Conservation (phyloP, 305 asterid species). For the Fraxinus platypoda region DNA sequence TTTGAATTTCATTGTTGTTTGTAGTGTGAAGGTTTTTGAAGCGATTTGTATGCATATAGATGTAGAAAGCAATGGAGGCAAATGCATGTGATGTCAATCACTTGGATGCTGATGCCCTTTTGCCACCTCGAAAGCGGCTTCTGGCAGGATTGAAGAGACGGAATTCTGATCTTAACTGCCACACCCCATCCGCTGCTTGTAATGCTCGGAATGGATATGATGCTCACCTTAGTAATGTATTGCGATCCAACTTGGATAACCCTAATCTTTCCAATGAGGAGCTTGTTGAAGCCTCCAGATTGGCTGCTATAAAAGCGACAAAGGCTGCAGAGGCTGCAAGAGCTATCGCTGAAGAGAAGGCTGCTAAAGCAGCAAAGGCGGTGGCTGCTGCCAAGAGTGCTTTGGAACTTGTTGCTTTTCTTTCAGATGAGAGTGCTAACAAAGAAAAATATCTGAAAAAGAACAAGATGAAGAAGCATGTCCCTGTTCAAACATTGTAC, state of each 20-base stretch:
- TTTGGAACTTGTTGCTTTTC: slow-evolving; percentile 66
- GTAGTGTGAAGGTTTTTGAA: slow-evolving; percentile 40
- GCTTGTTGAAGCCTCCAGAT: slow-evolving; percentile 66
- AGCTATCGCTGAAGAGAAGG: slow-evolving; percentile 90
- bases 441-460: slow-evolving; percentile 49
- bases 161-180: slow-evolving; percentile 62
- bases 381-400: slow-evolving; percentile 90
- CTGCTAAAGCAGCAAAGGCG: slow-evolving; percentile 85
- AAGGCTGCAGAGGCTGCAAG: slow-evolving; percentile 69
- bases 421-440: slow-evolving; percentile 47
- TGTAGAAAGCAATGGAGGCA: slow-evolving; percentile 63
- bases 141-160: slow-evolving; percentile 90
- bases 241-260: slow-evolving; percentile 47
- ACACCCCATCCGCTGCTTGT: slow-evolving; percentile 37
- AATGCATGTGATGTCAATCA: slow-evolving; percentile 60
- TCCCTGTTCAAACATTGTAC: slow-evolving; percentile 68
- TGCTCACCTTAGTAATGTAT: slow-evolving; percentile 37
- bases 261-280: slow-evolving; percentile 64
- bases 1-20: slow-evolving; percentile 19
- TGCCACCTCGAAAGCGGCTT: slow-evolving; percentile 95
- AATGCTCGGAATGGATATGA: slow-evolving; percentile 36
- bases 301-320: slow-evolving; percentile 68
- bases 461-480: slow-evolving; percentile 84
- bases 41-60: slow-evolving; percentile 38
- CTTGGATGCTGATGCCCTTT: slow-evolving; percentile 78